Percentiles rank a stretch among this genome's conserved stretches.
phyloP scores from a whole-genome alignment of 1,284 basidiomycete genomes.

The Cystobasidium slooffiae region DNA sequence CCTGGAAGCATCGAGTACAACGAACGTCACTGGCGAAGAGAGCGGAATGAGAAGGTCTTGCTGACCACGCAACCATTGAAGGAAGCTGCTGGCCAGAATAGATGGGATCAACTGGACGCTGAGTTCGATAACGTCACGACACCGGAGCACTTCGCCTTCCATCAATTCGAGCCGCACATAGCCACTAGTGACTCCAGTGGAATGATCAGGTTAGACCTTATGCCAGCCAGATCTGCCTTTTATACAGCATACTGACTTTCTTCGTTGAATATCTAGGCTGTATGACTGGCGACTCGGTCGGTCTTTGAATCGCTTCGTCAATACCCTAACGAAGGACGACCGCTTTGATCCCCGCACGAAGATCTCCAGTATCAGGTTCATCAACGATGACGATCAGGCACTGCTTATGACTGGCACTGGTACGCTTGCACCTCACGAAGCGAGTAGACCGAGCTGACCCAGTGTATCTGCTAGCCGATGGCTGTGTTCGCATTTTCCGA shows the following conservation, averaged over 20 bases:
- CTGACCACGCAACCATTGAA: conserved; percentile 71
- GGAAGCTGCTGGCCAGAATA: conserved; percentile 68
- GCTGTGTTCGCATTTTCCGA: conserved; percentile 85
- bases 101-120: conserved; percentile 81
- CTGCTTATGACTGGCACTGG: conserved; percentile 86
- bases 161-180: conserved; percentile 88
- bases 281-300: conserved; percentile 90
- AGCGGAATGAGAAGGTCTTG: conserved; percentile 81
- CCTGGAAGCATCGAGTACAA: conserved; percentile 92
- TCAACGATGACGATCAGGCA: conserved; percentile 94
- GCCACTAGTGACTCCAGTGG: conserved; percentile 84
- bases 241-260: not conserved
- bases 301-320: conserved; percentile 80
- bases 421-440: conserved; percentile 55
- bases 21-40: conserved; percentile 92
- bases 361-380: conserved; percentile 88
- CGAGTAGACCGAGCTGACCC: conserved; percentile 24
- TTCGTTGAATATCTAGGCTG: conserved; percentile 63
- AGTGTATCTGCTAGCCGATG: conserved; percentile 69
- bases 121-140: conserved; percentile 72
- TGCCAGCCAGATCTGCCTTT: conserved; percentile 3
- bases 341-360: conserved; percentile 62
- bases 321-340: conserved; percentile 71
- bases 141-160: conserved; percentile 82
- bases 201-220: conserved; percentile 71